Base-by-base conservation (phyloP, 495 filamentous ascomycete species). In the Penicillium parvum region DNA sequence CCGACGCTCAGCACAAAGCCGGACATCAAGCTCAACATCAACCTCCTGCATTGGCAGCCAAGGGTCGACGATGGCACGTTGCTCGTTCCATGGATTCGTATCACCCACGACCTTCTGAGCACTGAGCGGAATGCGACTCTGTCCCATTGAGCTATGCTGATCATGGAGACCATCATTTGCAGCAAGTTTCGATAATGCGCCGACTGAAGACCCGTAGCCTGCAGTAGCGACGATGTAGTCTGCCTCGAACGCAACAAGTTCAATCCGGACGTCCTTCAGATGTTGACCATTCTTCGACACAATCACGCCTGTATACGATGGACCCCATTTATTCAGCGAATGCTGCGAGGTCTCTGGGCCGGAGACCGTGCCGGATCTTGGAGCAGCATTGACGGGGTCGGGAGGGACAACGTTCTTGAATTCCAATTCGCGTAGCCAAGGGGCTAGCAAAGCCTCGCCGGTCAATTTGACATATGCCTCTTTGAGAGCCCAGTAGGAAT, bases 391-490 rank as follows among this genome's bases (percentile, higher is more conserved):
- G 5, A 57, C 60, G 5, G 73, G 60, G 7, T 51, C 58, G 6
- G 84, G 83, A 3, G 76, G 74, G 23, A 76, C 58, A 5, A 86
- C 81, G 42, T 84, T 75, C 33, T 67, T 60, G 41, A 91, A 88
- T 47, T 86, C 80, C 27, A 88, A 55, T 14, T 83, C 71, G 39
- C 72, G 69, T 40, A 95, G 60, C 89, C 88, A 95, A 2, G 75
- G 70, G 3, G 89, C 89, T 23, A 95, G 66, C 35, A 96, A 68
- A 12, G 87, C 90, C 52, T 95, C 89, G 20, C 90, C 90, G 7
- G 86, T 88, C 77, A 96, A 79, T 75, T 96, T 96, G 49, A 96
- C 80, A 65, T 90, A 96, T 1, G 90, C 86, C 66, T 96, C 90
- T 51, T 92, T 86, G 40, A 92, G 72, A 40, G 84, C 88, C 87